A percentile compares a stretch with the other conserved stretches of the same genome.
These are phyloP conservation scores for Guyanaporus albipodus DNA, from an alignment of 768 basidiomycete genomes.

Conservation along the genomic window DNA sequence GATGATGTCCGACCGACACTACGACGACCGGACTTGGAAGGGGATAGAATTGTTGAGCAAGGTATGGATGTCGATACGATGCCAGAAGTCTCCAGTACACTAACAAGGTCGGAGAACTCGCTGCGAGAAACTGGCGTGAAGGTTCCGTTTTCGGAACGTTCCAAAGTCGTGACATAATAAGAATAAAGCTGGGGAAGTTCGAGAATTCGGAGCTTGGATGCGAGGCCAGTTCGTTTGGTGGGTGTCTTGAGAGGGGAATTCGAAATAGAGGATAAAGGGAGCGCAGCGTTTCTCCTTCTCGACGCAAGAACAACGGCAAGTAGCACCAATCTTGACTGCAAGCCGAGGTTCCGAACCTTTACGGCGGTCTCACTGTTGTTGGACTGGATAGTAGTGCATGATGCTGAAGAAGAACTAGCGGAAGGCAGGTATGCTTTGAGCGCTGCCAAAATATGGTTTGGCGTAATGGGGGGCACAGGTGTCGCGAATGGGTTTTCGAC, in stretches of 20 bases:
- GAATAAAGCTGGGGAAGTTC: slow-evolving; percentile 60
- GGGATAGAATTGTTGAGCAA: slow-evolving; percentile 31
- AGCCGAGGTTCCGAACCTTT: slow-evolving; percentile 65
- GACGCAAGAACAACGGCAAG: slow-evolving; percentile 61
- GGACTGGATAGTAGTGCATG: slow-evolving; percentile 22
- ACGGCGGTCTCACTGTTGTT: slow-evolving; percentile 56
- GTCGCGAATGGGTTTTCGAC: slow-evolving; percentile 29
- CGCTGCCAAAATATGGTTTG: slow-evolving; percentile 66
- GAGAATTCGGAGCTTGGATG: slow-evolving; percentile 38
- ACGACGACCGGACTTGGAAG: slow-evolving; percentile 48
- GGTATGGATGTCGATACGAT: slow-evolving; percentile 43
- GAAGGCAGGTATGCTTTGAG: slow-evolving; percentile 67
- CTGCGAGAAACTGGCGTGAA: slow-evolving; percentile 68
- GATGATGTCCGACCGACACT: slow-evolving; percentile 55
- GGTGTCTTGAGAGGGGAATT: slow-evolving; percentile 37
- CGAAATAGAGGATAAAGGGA: slow-evolving; percentile 44
- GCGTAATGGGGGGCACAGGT: slow-evolving; percentile 47
- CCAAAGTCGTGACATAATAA: slow-evolving; percentile 60
- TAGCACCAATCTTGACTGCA: slow-evolving; percentile 71
- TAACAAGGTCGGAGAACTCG: slow-evolving; percentile 71
- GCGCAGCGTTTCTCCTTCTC: slow-evolving; percentile 55
- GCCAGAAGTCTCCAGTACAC: slow-evolving; percentile 71
- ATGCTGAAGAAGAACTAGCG: slow-evolving; percentile 16
- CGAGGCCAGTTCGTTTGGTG: slow-evolving; percentile 48
- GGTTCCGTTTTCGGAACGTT: slow-evolving; percentile 48